Base-by-base conservation (phyloP, 805 yeast genomes). In the Candida dendrica region DNA sequence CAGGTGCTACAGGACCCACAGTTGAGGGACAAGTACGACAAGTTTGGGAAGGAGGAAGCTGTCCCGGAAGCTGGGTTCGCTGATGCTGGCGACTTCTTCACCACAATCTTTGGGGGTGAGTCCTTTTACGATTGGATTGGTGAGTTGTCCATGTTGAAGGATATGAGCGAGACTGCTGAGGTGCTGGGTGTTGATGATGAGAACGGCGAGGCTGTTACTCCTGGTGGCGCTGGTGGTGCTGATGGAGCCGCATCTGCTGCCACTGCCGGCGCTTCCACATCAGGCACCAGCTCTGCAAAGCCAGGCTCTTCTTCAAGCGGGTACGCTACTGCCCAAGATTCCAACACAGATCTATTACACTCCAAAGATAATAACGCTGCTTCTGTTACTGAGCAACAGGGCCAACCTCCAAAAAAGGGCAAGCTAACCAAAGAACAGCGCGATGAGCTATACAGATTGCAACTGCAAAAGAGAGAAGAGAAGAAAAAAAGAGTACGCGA, bases 51-150 rank as follows among this genome's bases (percentile, higher is more conserved):
- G 54, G 84, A 80, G 13, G 73, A 75, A 49, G 85, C 84, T 2
- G 71, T 74, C 32, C 88, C 88, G 2, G 79, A 74, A 7, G 74
- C 72, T 20, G 90, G 88, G 9, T 84, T 81, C 44, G 86, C 81
- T 43, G 98, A 93, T 59, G 95, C 97, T 0, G 69, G 75, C 40
- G 96, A 90, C 58, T 83, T 87, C 55, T 88, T 93, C 63, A 74
- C 83, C 24, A 72, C 73, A 58, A 85, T 93, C 31, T 93, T 85
- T 61, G 95, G 95, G 43, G 95, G 95, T 42, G 89, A 81, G 45
- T 79, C 81, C 1, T 85, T 85, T 58, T 66, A 74, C 43, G 84
- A 77, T 44, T 85, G 88, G 82, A 80, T 85, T 47, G 95, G 93
- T 5, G 90, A 85, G 51, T 68, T 81, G 47, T 72, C 86, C 3